Conservation (phyloP, 225 moss, liverwort and hornwort genomes). For the Marchantia paleacea region DNA sequence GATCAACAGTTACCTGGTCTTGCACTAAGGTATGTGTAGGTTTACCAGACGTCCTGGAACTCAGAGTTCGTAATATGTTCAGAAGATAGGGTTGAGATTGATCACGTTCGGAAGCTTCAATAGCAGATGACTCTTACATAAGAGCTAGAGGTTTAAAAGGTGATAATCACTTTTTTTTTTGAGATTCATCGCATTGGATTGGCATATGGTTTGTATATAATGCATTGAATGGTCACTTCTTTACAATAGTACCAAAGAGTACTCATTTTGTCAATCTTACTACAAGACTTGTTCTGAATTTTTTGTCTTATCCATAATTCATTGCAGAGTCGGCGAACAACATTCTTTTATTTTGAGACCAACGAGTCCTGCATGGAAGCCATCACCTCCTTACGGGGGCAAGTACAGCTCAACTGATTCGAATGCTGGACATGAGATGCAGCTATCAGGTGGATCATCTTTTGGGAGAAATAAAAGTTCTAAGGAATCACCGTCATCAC, state of each 20-base stretch:
- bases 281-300: neutral
- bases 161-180: too few relatives aligned
- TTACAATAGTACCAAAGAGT: too few relatives aligned
- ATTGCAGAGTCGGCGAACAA: slow-evolving; percentile 82
- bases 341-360: slow-evolving; percentile 98
- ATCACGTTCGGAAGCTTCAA: too few relatives aligned
- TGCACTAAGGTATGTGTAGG: slow-evolving; percentile 62
- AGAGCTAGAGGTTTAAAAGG: too few relatives aligned
- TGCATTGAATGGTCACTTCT: too few relatives aligned
- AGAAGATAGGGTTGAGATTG: too few relatives aligned
- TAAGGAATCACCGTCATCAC: slow-evolving; percentile 40
- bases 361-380: slow-evolving; percentile 74
- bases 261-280: neutral
- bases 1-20: slow-evolving; percentile 82
- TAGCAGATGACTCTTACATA: too few relatives aligned
- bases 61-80: too few relatives aligned
- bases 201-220: too few relatives aligned
- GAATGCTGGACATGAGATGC: slow-evolving; percentile 43
- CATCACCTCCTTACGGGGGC: slow-evolving; percentile 46
- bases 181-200: too few relatives aligned
- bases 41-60: neutral
- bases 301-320: slow-evolving; percentile 7
- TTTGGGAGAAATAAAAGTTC: slow-evolving; percentile 40
- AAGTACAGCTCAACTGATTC: slow-evolving; percentile 35
- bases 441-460: slow-evolving; percentile 30